These are phyloP conservation scores for Fusarium torreyae DNA, from an alignment of 2,329 filamentous ascomycete genomes.

Conservation along the genomic window DNA sequence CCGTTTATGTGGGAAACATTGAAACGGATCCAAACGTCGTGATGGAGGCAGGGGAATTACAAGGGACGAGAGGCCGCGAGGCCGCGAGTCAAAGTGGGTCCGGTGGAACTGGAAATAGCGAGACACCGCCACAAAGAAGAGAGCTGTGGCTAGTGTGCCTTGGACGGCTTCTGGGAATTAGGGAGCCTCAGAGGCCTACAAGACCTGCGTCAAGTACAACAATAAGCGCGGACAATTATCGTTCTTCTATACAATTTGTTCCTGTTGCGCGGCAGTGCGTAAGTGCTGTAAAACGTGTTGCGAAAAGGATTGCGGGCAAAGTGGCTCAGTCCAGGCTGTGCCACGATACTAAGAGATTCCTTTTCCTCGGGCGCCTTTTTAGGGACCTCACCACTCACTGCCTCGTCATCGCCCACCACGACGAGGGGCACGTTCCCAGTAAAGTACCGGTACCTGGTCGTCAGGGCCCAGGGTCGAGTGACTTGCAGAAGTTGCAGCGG, in stretches of 20 bases:
- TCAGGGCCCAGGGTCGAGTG: constrained; percentile 31
- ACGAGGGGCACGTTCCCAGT: constrained; percentile 46
- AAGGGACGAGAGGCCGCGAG: constrained; percentile 47
- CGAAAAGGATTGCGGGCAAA: constrained; percentile 30
- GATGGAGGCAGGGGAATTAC: constrained; percentile 42
- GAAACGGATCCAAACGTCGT: constrained; percentile 32
- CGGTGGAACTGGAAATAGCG: constrained; percentile 35
- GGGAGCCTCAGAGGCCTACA: constrained; percentile 24
- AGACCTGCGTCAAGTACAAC: constrained; percentile 18
- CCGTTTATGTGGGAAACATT: constrained; percentile 23
- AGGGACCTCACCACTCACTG: constrained; percentile 52
- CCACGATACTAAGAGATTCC: constrained; percentile 39
- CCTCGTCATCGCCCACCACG: constrained; percentile 59
- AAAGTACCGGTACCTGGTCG: constrained; percentile 51
- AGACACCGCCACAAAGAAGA: constrained; percentile 33
- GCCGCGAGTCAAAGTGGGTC: constrained; percentile 45
- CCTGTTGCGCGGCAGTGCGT: constrained; percentile 40
- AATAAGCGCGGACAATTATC: constrained; percentile 27
- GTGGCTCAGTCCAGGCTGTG: constrained; percentile 49
- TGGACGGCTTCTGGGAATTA: background rate
- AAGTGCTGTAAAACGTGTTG: constrained; percentile 14
- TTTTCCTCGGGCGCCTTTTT: constrained; percentile 30
- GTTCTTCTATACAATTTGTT: background rate
- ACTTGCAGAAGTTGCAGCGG: constrained; percentile 42
- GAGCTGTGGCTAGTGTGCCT: constrained; percentile 34